Evolutionary conservation across 2,329 filamentous ascomycete genomes (phyloP).

Genomic region (Neobulgaria alba): DNA sequence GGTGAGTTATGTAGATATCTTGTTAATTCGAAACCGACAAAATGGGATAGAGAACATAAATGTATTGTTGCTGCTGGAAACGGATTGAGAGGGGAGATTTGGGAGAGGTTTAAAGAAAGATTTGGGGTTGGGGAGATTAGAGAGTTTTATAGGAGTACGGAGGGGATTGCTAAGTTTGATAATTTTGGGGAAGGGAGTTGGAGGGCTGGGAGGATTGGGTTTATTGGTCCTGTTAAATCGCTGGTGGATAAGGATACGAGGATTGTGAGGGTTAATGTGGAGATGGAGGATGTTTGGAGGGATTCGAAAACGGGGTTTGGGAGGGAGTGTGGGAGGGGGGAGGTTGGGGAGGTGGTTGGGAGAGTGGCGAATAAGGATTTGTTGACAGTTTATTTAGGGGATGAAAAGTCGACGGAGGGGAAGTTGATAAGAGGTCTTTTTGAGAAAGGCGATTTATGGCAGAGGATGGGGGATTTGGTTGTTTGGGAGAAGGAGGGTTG

Average conservation of each 20-base stretch:
- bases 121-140: conserved; percentile 54
- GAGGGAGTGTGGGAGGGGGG: conserved; percentile 50
- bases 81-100: conserved; percentile 60
- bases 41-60: conserved; percentile 49
- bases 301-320: conserved; percentile 62
- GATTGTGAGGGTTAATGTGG: conserved; percentile 59
- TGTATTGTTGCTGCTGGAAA: conserved; percentile 57
- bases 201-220: conserved; percentile 55
- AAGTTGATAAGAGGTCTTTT: conserved; percentile 60
- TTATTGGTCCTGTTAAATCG: conserved; percentile 58
- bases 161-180: conserved; percentile 56
- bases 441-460: conserved; percentile 58
- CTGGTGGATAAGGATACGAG: conserved; percentile 43
- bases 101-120: conserved; percentile 52
- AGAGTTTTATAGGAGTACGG: conserved; percentile 74
- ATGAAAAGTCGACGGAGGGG: conserved; percentile 56
- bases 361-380: conserved; percentile 42
- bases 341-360: conserved; percentile 71
- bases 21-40: conserved; percentile 55
- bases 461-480: conserved; percentile 59
- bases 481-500: conserved; percentile 52
- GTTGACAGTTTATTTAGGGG: conserved; percentile 63
- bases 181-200: conserved; percentile 56
- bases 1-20: conserved; percentile 71
- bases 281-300: conserved; percentile 57